Conservation (phyloP, 202 grass and related monocot genomes). For the Hordeum pubiflorum region DNA sequence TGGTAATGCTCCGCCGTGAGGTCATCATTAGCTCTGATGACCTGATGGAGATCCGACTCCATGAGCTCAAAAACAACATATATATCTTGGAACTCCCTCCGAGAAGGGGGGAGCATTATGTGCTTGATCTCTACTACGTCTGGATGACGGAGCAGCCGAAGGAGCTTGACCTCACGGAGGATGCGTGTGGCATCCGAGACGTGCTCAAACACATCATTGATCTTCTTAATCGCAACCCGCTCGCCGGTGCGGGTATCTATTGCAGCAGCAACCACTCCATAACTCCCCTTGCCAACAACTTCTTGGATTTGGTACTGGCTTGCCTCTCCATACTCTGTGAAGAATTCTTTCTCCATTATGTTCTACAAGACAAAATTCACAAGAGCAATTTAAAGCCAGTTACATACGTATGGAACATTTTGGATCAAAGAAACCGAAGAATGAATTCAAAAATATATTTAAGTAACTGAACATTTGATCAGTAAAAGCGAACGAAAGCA, state of each 20-base stretch:
- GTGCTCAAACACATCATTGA: constrained; percentile 97
- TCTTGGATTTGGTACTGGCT: constrained; percentile 94
- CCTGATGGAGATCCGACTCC: constrained; percentile 92
- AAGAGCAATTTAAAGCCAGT: constrained; percentile 17
- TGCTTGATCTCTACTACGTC: constrained; percentile 97
- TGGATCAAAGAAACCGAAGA: background rate
- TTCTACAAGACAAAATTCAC: constrained; percentile 43
- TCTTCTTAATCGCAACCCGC: constrained; percentile 92
- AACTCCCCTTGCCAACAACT: constrained; percentile 91
- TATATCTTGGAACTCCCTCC: constrained; percentile 86
- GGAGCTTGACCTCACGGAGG: constrained; percentile 85
- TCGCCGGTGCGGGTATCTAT: constrained; percentile 84
- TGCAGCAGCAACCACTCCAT: constrained; percentile 85
- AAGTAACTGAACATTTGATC: background rate
- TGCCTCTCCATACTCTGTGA: constrained; percentile 89
- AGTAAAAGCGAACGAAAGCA: constrained; percentile 3
- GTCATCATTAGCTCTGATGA: constrained; percentile 93
- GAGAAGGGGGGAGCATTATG: constrained; percentile 91
- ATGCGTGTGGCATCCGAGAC: constrained; percentile 94
- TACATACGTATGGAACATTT: background rate
- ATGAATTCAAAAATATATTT: background rate
- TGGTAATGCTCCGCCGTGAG: constrained; percentile 88
- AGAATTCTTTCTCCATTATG: constrained; percentile 75
- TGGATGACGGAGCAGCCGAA: constrained; percentile 73
- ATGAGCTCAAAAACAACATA: constrained; percentile 96